A percentile compares a stretch with the other conserved stretches of the same genome.
These are phyloP conservation scores for Penicillium longicatenatum DNA, from an alignment of 495 filamentous ascomycete species.

Conservation along the genomic window DNA sequence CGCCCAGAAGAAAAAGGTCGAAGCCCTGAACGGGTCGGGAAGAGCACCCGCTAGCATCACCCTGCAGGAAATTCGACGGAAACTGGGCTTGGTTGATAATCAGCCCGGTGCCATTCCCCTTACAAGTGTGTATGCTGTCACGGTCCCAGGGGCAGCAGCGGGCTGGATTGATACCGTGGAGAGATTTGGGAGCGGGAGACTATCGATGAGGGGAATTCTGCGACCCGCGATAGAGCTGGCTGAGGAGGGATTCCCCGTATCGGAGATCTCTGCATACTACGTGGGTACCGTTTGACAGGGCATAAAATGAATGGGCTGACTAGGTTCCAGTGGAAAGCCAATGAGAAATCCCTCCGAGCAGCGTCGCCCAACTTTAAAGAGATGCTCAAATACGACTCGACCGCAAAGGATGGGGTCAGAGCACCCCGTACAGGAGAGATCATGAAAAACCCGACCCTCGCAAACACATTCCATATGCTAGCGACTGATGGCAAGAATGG, in stretches of 20 bases:
- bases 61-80: neutral
- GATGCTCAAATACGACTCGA: neutral
- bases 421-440: neutral
- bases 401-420: neutral
- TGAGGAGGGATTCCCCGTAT: conserved; percentile 1
- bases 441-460: neutral
- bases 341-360: neutral
- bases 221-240: neutral
- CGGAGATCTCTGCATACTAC: conserved; percentile 1
- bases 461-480: neutral
- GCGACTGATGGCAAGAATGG: neutral
- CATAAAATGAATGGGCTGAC: neutral
- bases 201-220: neutral
- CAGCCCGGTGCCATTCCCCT: neutral
- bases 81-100: neutral
- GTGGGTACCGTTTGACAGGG: neutral
- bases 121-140: neutral
- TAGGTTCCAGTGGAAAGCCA: neutral
- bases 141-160: neutral
- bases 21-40: neutral
- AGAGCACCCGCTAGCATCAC: neutral
- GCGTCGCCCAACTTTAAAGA: conserved; percentile 3
- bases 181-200: conserved; percentile 4
- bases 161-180: conserved; percentile 8
- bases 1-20: neutral